Evolutionary conservation across 2,329 filamentous ascomycete species (phyloP).

Genomic region (Fusarium piperis): DNA sequence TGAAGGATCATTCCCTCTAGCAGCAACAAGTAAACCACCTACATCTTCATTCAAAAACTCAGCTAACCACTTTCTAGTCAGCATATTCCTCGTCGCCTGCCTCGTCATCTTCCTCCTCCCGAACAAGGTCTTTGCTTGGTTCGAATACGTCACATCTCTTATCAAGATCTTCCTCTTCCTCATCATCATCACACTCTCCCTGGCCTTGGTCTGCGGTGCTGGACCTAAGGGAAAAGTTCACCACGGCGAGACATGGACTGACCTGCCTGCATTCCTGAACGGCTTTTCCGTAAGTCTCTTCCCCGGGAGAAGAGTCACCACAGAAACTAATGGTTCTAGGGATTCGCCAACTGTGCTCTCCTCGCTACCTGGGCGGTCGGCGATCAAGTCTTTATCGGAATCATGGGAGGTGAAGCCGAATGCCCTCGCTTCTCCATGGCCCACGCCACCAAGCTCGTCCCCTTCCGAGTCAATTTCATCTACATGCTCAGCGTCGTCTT

Average conservation of each 20-base stretch:
- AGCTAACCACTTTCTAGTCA: neutral
- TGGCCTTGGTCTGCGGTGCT: conserved; percentile 20
- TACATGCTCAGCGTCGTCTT: conserved; percentile 34
- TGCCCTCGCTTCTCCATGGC: conserved; percentile 27
- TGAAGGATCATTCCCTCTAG: conserved; percentile 14
- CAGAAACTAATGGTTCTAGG: neutral
- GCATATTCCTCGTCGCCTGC: conserved; percentile 17
- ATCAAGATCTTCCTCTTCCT: conserved; percentile 30
- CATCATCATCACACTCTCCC: conserved; percentile 22
- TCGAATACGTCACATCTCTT: conserved; percentile 29
- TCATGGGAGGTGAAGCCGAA: conserved; percentile 35
- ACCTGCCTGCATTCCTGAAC: conserved; percentile 15
- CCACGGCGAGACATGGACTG: conserved; percentile 15
- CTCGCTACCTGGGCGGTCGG: conserved; percentile 35
- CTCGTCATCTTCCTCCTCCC: conserved; percentile 28
- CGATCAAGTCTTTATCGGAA: conserved; percentile 37
- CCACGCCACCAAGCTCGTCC: conserved; percentile 33
- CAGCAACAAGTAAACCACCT: neutral
- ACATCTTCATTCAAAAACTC: too few relatives aligned
- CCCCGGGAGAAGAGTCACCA: rapidly evolving
- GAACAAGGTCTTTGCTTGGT: conserved; percentile 27
- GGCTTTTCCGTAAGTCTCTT: conserved; percentile 19
- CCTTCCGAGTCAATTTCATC: conserved; percentile 30
- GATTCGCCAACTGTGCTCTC: conserved; percentile 31
- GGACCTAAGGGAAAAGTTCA: conserved; percentile 15